Conservation (phyloP, 2,329 filamentous ascomycete species). For the Diaporthe citriasiana region DNA sequence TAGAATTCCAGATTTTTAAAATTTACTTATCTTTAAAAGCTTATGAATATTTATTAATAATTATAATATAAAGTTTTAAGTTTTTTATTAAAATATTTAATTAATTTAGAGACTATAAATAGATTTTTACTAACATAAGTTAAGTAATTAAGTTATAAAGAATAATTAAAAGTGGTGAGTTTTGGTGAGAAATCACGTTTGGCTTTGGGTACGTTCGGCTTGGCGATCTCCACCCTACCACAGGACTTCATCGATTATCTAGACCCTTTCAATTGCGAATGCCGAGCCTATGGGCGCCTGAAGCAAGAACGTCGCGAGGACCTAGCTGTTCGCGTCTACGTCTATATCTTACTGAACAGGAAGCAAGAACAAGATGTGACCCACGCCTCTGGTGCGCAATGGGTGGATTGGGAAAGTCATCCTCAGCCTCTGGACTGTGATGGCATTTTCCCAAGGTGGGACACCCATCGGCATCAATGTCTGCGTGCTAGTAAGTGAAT, state of each 20-base stretch:
- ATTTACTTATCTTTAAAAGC: no score
- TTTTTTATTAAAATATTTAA: no score
- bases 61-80: no score
- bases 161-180: no score
- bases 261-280: slow-evolving; percentile 6
- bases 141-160: no score
- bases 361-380: background rate
- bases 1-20: no score
- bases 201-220: no score
- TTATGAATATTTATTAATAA: no score
- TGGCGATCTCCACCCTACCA: no score
- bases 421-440: background rate
- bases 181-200: no score
- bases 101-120: no score
- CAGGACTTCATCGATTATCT: slow-evolving; percentile 9
- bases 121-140: no score
- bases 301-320: slow-evolving; percentile 1
- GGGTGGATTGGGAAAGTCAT: slow-evolving; percentile 2
- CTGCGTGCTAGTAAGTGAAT: background rate
- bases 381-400: background rate
- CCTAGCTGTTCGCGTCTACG: background rate
- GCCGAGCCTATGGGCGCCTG: background rate
- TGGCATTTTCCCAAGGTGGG: background rate
- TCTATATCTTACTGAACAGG: background rate
- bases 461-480: background rate